These are phyloP conservation scores for Saccharomyces hybrid DNA, from an alignment of 1,139 yeast genomes.

Conservation along the genomic window DNA sequence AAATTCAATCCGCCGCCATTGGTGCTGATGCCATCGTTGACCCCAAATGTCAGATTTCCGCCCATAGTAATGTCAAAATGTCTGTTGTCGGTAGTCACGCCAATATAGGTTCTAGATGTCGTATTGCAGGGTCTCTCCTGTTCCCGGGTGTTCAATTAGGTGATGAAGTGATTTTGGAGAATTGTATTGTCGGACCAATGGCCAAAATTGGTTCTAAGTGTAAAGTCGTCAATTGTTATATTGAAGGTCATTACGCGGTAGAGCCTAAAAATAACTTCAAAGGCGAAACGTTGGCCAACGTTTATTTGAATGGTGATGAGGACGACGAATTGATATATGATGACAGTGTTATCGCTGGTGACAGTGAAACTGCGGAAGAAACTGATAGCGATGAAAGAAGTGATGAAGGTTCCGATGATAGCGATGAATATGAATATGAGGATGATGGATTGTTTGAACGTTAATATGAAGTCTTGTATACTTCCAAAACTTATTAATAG, in stretches of 20 bases:
- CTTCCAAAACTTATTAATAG: neutral
- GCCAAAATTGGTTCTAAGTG: conserved; percentile 55
- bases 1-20: conserved; percentile 44
- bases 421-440: conserved; percentile 36
- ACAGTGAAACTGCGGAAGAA: conserved; percentile 11
- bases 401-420: conserved; percentile 35
- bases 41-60: conserved; percentile 51
- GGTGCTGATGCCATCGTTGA: conserved; percentile 85
- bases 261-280: conserved; percentile 56
- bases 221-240: conserved; percentile 67
- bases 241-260: conserved; percentile 73
- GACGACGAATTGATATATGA: conserved; percentile 29
- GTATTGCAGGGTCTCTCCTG: conserved; percentile 78
- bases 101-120: conserved; percentile 74
- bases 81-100: conserved; percentile 77
- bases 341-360: conserved; percentile 22
- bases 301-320: conserved; percentile 43
- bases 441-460: conserved; percentile 43
- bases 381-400: conserved; percentile 25
- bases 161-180: conserved; percentile 75
- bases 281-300: conserved; percentile 73
- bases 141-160: conserved; percentile 64
- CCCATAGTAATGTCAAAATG: conserved; percentile 76
- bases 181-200: conserved; percentile 73
- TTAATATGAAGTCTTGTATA: conserved; percentile 13